Base-by-base conservation (phyloP, 73 alveolate species). In the Paraurostyla sp. region DNA sequence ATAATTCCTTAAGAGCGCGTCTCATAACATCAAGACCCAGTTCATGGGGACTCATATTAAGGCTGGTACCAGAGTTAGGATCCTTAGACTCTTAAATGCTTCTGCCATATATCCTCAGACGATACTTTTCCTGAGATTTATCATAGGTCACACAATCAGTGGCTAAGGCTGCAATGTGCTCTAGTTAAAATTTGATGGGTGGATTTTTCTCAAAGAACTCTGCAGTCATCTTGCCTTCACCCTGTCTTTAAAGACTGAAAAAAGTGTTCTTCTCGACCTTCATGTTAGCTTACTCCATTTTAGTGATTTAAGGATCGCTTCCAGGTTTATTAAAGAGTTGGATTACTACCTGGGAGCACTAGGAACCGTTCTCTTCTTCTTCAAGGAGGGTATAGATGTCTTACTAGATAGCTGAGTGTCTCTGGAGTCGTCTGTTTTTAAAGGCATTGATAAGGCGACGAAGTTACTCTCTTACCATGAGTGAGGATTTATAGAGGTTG, bases 191-290 rank as follows among this genome's bases (percentile, higher is more conserved):
- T 36, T 73, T 73, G 52, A 48, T 30, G 29, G 87, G 87, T 30
- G 87, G 87, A 30, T 73, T 73, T 45, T 57, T 45, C 52, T 73
- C 87, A 45, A 16, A 73, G 71, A 73, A 73, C 9, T 73, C 87
- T 0, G 54, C 87, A 48, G 32, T 48, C 7, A 50, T 73, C 7
- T 18, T 23, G 58, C 13, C 58, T 6, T 73, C 87, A 20, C 29
- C 20, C 9, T 43, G 73, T 48, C 46, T 73, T 23, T 73, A 51
- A 45, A 73, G 9, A 4, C 29, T 2, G 38, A 73, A 29, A 27
- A 13, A 73, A 22, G 41, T 16, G 46, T 73, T 73, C 30, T 22
- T 43, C 6, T 73, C 87, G 2, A 73, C 20, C 42, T 73, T 73
- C 6, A 42, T 30, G 52, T 73, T 73, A 9, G 49, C 87, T 15